These are phyloP conservation scores for Mucor saturninus DNA, from an alignment of 371 early-diverging fungal genomes.

Conservation along the genomic window DNA sequence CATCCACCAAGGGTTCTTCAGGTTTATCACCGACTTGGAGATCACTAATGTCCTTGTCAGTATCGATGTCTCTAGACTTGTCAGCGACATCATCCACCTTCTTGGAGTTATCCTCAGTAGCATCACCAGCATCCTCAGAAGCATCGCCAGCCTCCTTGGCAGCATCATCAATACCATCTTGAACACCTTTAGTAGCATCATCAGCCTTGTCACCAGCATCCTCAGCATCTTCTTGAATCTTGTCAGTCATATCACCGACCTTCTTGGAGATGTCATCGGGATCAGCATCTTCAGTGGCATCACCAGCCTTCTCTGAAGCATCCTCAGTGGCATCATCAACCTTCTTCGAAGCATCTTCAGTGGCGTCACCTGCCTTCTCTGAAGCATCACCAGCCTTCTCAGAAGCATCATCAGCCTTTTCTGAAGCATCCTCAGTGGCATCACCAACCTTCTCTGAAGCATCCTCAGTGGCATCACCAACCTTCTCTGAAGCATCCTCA, in stretches of 20 bases:
- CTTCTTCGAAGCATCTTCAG: background rate
- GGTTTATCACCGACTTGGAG: background rate
- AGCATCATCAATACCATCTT: slow-evolving; percentile 2
- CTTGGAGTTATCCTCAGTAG: background rate
- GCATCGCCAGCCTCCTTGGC: background rate
- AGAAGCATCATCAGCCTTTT: background rate
- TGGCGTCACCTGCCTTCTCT: background rate
- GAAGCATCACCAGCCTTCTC: background rate
- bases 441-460: background rate
- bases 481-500: background rate
- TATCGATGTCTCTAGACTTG: slow-evolving; percentile 1
- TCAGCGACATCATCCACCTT: background rate
- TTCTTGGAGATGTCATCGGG: background rate
- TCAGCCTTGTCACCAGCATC: background rate
- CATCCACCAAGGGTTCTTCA: background rate
- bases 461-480: background rate
- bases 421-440: background rate
- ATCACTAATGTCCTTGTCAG: background rate
- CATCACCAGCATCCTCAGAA: background rate
- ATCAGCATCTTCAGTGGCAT: background rate
- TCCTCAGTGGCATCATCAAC: background rate
- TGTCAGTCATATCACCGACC: background rate
- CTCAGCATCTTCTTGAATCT: background rate
- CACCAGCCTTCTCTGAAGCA: background rate
- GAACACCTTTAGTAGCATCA: background rate